Evolutionary conservation across 176 grass and related monocot genomes (phyloP).

Genomic region (Phoenix roebelenii): DNA sequence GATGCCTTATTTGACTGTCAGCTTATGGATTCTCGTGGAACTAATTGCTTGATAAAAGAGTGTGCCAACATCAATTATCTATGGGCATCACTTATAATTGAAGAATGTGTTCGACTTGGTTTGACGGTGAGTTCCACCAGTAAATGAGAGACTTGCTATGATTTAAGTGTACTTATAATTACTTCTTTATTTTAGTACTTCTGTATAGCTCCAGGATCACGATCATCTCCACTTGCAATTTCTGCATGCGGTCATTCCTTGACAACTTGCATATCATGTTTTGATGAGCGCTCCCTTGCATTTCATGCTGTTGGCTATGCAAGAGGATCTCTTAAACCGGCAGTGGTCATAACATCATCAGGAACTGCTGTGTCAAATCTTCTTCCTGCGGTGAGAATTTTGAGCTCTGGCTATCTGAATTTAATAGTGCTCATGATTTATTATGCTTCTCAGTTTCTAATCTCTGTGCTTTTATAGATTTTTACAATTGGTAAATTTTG

Average conservation of each 20-base stretch:
- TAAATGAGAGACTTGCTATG: constrained; percentile 6
- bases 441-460: constrained; percentile 9
- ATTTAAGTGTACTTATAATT: constrained; percentile 30
- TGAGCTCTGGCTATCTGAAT: constrained; percentile 2
- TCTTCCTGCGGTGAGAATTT: constrained; percentile 58
- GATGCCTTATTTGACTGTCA: constrained; percentile 25
- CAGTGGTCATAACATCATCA: constrained; percentile 88
- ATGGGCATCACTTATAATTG: constrained; percentile 96
- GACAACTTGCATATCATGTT: constrained; percentile 90
- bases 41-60: constrained; percentile 39
- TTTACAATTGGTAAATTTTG: background rate
- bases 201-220: constrained; percentile 92
- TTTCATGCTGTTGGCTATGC: constrained; percentile 96
- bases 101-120: constrained; percentile 91
- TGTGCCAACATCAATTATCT: constrained; percentile 68
- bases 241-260: constrained; percentile 61
- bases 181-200: constrained; percentile 62
- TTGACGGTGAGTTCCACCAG: constrained; percentile 58
- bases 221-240: constrained; percentile 92
- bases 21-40: constrained; percentile 18
- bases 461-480: constrained; percentile 11
- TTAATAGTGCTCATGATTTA: background rate
- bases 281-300: constrained; percentile 94
- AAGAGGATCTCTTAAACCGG: constrained; percentile 59
- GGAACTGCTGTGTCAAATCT: constrained; percentile 98